Evolutionary conservation across 768 basidiomycete species (phyloP), one percentile per base, ranked within the genome.

Genomic region (Udeniomyces megalosporus): DNA sequence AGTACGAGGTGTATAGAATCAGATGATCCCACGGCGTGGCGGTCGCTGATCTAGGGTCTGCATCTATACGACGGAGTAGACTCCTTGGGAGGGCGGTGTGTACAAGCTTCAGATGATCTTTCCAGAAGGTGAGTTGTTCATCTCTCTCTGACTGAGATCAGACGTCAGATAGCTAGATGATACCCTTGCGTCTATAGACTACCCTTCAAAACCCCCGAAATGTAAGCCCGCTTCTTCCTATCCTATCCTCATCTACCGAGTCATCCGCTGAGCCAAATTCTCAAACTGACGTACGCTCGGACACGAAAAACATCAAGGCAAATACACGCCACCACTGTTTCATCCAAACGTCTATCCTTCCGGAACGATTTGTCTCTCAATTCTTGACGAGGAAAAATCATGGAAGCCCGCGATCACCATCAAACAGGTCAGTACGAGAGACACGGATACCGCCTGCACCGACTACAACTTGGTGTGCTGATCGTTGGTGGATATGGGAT

Each of bases 341-440:
- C 93, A 99, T 72, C 92, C 93, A 29, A 97, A 97, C 71, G 92
- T 99, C 59, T 99, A 96, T 71, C 95, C 95, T 0, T 97, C 93
- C 32, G 95, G 95, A 28, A 99, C 95, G 22, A 92, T 97, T 50
- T 97, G 93, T 73, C 78, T 99, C 31, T 96, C 92, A 12, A 99
- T 99, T 70, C 76, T 99, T 58, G 93, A 97, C 70, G 95, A 99
- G 72, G 95, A 99, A 75, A 97, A 99, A 73, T 85, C 84, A 1
- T 99, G 95, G 95, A 96, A 96, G 72, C 91, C 95, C 28, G 88
- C 91, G 7, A 96, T 99, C 69, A 97, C 95, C 1, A 91, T 99
- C 76, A 99, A 97, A 74, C 95, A 97, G 80, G 93, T 86, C 28
- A 61, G 75, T 44, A 75, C 38, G 38, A 8, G n/a, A n/a, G n/a